Base-by-base conservation (phyloP, 805 yeast genomes). In the Kuraishia capsulata region DNA sequence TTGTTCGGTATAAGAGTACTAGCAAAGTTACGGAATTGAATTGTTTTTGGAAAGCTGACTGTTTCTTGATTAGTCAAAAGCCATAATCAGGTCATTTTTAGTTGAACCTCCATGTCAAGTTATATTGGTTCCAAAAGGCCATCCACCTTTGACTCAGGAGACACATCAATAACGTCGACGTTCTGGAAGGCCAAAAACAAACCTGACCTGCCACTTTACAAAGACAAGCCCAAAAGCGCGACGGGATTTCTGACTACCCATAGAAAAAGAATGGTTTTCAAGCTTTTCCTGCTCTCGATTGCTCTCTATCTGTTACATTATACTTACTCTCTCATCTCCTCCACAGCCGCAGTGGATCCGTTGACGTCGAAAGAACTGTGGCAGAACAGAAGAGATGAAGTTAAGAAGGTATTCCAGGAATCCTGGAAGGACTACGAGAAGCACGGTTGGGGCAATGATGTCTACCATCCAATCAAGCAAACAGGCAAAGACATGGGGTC, bases 391-490 rank as follows among this genome's bases (percentile, higher is more conserved):
- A 78, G 76, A 47, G 57, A 62, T 11, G 72, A 71, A 45, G 89
- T 88, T 23, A 77, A 69, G 48, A 53, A 64, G n/a, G 86, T 76
- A 3, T 84, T 89, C 50, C 62, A 76, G 39, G 79, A 78, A 31
- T 73, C 89, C 5, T 89, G 96, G 95, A 64, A 64, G 20, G 81
- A 80, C 38, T 89, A 89, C 52, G 76, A 74, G 37, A 59, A 65
- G 20, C 67, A 83, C 51, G 96, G 83, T 0, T 86, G 94, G 89
- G 96, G 96, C 5, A 69, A 66, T 42, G 97, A 88, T 53, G 74
- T 78, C 1, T 88, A 81, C 51, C 65, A 67, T 30, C 96, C 96
- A 0, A 51, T 82, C n/a, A 55, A 71, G 5, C 72, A 76, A 37
- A 57, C 48, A 1, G 85, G 83, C 19, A 64, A 71, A 40, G 82